Conservation (phyloP, 2,329 filamentous ascomycete species). For the Botrytis cinerea region DNA sequence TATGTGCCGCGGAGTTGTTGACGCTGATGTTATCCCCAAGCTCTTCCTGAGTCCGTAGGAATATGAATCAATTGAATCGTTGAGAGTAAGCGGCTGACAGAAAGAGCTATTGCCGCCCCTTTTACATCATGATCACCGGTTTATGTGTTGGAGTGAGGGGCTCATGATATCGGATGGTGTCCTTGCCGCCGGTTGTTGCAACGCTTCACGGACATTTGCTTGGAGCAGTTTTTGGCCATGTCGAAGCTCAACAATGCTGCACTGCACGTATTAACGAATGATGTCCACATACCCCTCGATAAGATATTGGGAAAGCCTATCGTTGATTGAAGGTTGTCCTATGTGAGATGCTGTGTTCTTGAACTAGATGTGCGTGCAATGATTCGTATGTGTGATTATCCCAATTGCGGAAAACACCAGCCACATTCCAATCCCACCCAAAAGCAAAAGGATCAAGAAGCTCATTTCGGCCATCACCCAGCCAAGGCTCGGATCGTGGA, state of each 20-base stretch:
- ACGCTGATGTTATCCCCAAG: conserved; percentile 7
- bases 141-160: neutral
- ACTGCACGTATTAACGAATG: neutral
- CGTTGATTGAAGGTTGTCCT: neutral
- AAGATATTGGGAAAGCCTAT: neutral
- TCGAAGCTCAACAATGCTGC: conserved; percentile 7
- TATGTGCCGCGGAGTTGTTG: neutral
- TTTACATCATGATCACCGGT: neutral
- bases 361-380: neutral
- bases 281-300: neutral
- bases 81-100: neutral
- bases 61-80: neutral
- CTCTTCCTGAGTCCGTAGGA: neutral
- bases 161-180: neutral
- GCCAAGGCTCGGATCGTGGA: neutral
- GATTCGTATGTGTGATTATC: neutral
- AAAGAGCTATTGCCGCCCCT: neutral
- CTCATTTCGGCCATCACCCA: neutral
- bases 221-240: neutral
- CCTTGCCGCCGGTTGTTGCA: neutral
- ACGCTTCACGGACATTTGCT: conserved; percentile 2
- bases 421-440: neutral
- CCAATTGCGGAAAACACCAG: neutral
- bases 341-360: neutral
- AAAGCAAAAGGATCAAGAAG: conserved; percentile 3